phyloP scores from a whole-genome alignment of 2,329 filamentous ascomycete genomes.

The Penicillium hesseltinei region DNA sequence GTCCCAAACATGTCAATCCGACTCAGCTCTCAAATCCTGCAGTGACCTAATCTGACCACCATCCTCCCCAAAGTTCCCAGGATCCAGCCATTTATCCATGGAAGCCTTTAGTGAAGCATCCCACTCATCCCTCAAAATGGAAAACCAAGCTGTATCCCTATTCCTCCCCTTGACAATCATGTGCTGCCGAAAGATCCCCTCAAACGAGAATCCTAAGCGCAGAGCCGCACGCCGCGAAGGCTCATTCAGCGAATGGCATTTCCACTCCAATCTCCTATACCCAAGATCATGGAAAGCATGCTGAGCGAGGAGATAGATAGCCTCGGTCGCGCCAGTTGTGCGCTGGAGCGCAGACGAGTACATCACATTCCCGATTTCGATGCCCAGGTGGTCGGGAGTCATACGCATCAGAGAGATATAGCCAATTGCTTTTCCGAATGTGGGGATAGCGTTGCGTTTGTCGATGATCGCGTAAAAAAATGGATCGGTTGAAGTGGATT shows the following conservation, averaged over 20 bases:
- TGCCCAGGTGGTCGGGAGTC: conserved; percentile 46
- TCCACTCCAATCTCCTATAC: conserved; percentile 63
- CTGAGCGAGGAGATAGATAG: conserved; percentile 55
- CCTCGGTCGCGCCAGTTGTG: conserved; percentile 58
- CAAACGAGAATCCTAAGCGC: conserved; percentile 58
- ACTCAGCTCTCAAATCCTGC: conserved; percentile 31
- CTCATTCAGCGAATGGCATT: conserved; percentile 58
- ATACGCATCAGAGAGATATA: conserved; percentile 48
- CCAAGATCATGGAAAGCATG: conserved; percentile 55
- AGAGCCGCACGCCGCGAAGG: conserved; percentile 55
- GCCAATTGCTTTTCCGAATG: conserved; percentile 41
- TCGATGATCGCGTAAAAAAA: conserved; percentile 50
- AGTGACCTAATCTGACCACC: conserved; percentile 54
- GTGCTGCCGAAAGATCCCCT: conserved; percentile 62
- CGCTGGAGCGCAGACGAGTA: conserved; percentile 53
- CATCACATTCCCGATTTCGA: conserved; percentile 60
- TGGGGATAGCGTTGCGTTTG: conserved; percentile 21
- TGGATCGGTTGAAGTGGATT: conserved; percentile 33
- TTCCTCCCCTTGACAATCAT: conserved; percentile 57
- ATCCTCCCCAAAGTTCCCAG: conserved; percentile 55
- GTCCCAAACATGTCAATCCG: no score
- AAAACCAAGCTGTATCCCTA: conserved; percentile 61
- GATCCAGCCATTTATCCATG: conserved; percentile 56
- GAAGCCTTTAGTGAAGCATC: conserved; percentile 53
- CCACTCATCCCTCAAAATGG: conserved; percentile 62